These are phyloP conservation scores for Phaeosphaeriaceae sp. DNA, from an alignment of 2,329 filamentous ascomycete species.

Conservation along the genomic window DNA sequence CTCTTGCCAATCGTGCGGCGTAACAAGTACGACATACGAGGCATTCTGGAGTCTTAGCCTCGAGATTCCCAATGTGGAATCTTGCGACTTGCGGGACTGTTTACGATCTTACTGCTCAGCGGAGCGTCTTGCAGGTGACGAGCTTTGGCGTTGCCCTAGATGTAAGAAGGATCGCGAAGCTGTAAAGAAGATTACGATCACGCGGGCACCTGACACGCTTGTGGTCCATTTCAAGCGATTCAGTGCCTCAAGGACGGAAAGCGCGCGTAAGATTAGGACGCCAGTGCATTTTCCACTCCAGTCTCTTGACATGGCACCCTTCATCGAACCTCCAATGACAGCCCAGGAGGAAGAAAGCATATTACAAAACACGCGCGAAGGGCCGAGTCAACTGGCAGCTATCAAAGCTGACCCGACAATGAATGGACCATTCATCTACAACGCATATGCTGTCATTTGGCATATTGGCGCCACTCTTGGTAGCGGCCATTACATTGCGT, in stretches of 20 bases:
- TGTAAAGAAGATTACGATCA: conserved; percentile 74
- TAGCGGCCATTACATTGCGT: conserved; percentile 80
- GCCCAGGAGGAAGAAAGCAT: conserved; percentile 49
- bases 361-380: conserved; percentile 30
- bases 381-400: conserved; percentile 33
- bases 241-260: conserved; percentile 61
- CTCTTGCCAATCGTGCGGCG: conserved; percentile 65
- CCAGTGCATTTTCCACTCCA: conserved; percentile 79
- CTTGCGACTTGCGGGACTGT: conserved; percentile 70
- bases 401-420: conserved; percentile 51
- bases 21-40: conserved; percentile 71
- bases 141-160: conserved; percentile 74
- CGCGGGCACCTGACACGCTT: conserved; percentile 78
- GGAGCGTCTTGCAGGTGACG: conserved; percentile 71
- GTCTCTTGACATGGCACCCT: conserved; percentile 68
- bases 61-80: conserved; percentile 68
- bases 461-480: conserved; percentile 73
- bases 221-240: conserved; percentile 80
- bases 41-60: conserved; percentile 75
- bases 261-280: conserved; percentile 71
- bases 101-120: conserved; percentile 72
- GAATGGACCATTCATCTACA: conserved; percentile 72
- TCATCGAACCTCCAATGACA: conserved; percentile 59
- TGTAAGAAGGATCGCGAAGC: conserved; percentile 73
- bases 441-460: conserved; percentile 83